Conservation (phyloP, 768 basidiomycete species). For the Cystofilobasidium macerans region DNA sequence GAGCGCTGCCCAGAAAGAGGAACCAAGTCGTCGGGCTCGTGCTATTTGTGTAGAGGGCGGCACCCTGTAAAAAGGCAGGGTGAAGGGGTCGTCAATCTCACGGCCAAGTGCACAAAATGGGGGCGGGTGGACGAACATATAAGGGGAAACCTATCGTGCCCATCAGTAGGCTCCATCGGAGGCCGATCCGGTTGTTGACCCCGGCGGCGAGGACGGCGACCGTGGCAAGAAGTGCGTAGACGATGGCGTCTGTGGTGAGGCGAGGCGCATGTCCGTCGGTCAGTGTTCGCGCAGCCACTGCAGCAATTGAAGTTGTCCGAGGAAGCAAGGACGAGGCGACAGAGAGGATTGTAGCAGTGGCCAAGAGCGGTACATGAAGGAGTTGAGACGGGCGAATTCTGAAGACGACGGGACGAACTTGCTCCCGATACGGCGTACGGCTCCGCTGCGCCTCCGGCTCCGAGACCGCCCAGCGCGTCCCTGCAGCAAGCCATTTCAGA, state of each 20-base stretch:
- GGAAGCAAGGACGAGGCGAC: too few species aligned
- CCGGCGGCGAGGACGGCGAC: conserved; percentile 12
- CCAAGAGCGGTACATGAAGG: too few species aligned
- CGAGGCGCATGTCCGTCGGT: neutral
- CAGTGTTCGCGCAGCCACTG: neutral
- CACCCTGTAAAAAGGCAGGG: conserved; percentile 11
- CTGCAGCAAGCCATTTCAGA: too few species aligned
- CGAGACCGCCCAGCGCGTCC: conserved; percentile 16
- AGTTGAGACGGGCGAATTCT: too few species aligned
- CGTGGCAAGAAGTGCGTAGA: conserved; percentile 10
- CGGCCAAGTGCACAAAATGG: too few species aligned
- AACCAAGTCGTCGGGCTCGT: conserved; percentile 1
- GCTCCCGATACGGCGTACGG: conserved; percentile 19
- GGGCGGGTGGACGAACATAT: neutral
- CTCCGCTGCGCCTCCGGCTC: conserved; percentile 22
- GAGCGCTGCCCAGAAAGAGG: neutral
- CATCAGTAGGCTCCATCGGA: neutral
- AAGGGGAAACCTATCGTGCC: conserved; percentile 19
- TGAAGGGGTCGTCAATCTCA: too few species aligned
- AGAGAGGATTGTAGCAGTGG: too few species aligned
- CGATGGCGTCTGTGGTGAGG: neutral
- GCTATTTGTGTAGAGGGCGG: conserved; percentile 14
- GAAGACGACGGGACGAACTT: neutral
- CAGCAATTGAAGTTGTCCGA: too few species aligned
- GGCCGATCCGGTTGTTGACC: conserved; percentile 13